Base-by-base conservation (phyloP, 305 asterid species). In the Coffea humblotiana region DNA sequence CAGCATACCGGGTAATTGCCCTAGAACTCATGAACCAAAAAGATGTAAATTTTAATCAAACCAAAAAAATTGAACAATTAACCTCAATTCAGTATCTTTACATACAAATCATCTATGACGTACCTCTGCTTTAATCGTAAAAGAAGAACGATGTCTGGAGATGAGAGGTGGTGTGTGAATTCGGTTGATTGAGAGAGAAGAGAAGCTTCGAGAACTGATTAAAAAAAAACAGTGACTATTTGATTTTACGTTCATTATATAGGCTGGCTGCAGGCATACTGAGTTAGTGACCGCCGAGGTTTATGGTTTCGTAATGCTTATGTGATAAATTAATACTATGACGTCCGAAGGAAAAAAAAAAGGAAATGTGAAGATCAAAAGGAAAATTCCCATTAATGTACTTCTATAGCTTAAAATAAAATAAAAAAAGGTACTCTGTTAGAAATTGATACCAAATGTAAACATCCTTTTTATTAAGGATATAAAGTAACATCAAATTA, bases 261-360 rank as follows among this genome's bases (percentile, higher is more conserved):
- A 37, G 43, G 43, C 43, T 37, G 5, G 32, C 32, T 29, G 1
- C 32, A 2, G 43, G 43, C 5, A 37, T 37, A 0, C 43, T 37
- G 43, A 37, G 43, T 37, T 37, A 37, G 43, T 37, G 43, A 37
- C 43, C 5, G 43, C 43, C 43, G 43, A 37, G 4, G 47, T 8
- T 29, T 29, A 29, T 29, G 32, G 32, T 29, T n/a, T 61, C 61
- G 79, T 76, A 71, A 76, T 27, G 79, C 60, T 45, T 68, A 13
- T 35, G 79, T 29, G 16, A 76, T 14, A 47, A 5, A 25, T 2
- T 16, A 3, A 13, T 12, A 61, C 67, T 4, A 16, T n/a, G n/a
- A 23, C 10, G n/a, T 1, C 66, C 27, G 0, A 21, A 21, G 32
- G 1, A 23, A 21, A 61, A n/a, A 61, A 37, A 37, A 37, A 37